Evolutionary conservation across 192 early-diverging fungal species (phyloP), one percentile per base, ranked within the genome.

Genomic region (Coemansia sp.): DNA sequence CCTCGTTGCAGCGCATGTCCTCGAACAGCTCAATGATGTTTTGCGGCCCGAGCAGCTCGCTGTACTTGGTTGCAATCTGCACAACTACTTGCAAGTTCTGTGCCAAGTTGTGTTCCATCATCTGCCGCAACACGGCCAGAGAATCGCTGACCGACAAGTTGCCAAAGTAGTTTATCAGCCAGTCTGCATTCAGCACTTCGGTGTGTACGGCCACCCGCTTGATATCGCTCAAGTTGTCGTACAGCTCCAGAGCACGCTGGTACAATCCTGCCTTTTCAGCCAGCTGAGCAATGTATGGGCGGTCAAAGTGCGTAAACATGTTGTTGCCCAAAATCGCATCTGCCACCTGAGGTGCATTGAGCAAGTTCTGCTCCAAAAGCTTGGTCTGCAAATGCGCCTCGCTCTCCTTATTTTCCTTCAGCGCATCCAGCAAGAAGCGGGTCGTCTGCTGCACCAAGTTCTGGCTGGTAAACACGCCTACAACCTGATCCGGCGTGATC

Each of bases 251-350:
- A 1, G 96, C 89, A 18, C 94, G 80, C 79, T 99, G 96, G 69
- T 88, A 94, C 28, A 99, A 78, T 12, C 95, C 95, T 31, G 96
- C 94, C 84, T 97, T 99, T 74, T 99, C 96, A 64, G 94, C 97
- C 53, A 99, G 85, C 42, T 80, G 69, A 11, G 91, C 96, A 65
- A 99, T 88, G 50, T 92, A 87, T 9, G 88, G 82, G 11, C 90
- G 85, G 68, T 99, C 96, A 70, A 97, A 99, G 64, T 96, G 90
- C 21, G 87, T 88, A 68, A 99, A 92, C 87, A 96, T 91, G 59
- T 91, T 83, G 66, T 96, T 96, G 38, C 94, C 89, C 20, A 99
- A 68, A 59, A 99, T 99, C 43, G 96, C 96, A 70, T 99, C 96
- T 12, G 96, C 96, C 15, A 99, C 96, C 61, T 97, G 96, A 28